Evolutionary conservation across 2,329 filamentous ascomycete species (phyloP).

Genomic region (Ceratocystiopsis brevicomis): DNA sequence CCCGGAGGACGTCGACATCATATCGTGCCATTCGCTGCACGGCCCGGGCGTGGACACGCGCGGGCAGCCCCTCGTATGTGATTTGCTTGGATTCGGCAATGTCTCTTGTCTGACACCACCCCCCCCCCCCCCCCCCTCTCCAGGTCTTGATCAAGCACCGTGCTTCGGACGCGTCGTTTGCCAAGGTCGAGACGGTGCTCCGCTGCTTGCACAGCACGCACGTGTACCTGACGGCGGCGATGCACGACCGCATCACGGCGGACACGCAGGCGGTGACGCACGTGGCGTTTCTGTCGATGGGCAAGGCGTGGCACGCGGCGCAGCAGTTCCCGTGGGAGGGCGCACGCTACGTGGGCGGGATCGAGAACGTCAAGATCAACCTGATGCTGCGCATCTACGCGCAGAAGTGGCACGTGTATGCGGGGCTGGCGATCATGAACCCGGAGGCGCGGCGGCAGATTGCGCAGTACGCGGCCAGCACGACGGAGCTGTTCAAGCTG

Average conservation of each 20-base stretch:
- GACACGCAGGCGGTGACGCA: slow-evolving; percentile 97
- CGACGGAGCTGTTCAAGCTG: slow-evolving; percentile 88
- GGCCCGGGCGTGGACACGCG: slow-evolving; percentile 75
- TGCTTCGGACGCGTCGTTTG: slow-evolving; percentile 55
- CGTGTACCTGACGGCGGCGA: slow-evolving; percentile 68
- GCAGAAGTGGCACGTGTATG: slow-evolving; percentile 99
- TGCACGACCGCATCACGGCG: slow-evolving; percentile 92
- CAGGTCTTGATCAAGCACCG: slow-evolving; percentile 79
- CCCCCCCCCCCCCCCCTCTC: too few species aligned
- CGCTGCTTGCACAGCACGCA: slow-evolving; percentile 69
- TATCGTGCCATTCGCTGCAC: slow-evolving; percentile 92
- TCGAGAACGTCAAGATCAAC: slow-evolving; percentile 99
- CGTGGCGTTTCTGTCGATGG: slow-evolving; percentile 93
- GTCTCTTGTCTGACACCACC: too few species aligned
- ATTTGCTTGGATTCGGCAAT: too few species aligned
- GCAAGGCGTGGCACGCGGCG: slow-evolving; percentile 91
- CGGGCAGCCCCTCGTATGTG: slow-evolving; percentile 69
- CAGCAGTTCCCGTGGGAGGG: slow-evolving; percentile 94
- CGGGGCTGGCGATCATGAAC: slow-evolving; percentile 89
- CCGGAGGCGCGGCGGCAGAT: slow-evolving; percentile 85
- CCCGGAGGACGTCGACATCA: slow-evolving; percentile 73
- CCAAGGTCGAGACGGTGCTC: slow-evolving; percentile 64
- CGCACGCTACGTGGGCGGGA: slow-evolving; percentile 85
- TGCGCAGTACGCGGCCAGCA: slow-evolving; percentile 76
- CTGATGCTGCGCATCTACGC: slow-evolving; percentile 91